A percentile compares a stretch with the other conserved stretches of the same genome.
These are phyloP conservation scores for Didymellaceae sp. DNA, from an alignment of 2,329 filamentous ascomycete species.

Conservation along the genomic window DNA sequence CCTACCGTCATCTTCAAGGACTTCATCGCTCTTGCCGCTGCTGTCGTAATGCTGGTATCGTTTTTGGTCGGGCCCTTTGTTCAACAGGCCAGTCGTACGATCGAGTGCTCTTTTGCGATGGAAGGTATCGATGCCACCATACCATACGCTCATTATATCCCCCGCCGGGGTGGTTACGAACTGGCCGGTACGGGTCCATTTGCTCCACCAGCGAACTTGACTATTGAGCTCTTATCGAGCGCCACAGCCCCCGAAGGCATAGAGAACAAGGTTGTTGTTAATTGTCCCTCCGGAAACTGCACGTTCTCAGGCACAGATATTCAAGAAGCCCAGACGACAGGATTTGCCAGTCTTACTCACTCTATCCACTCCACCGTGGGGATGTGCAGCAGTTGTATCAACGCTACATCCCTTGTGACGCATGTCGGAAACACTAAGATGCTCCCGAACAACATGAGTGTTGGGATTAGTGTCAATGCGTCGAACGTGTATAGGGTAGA, in stretches of 20 bases:
- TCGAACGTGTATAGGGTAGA: background rate
- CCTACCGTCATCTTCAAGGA: background rate
- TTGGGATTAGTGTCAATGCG: too few species aligned
- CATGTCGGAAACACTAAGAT: background rate
- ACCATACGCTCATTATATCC: background rate
- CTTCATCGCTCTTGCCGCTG: background rate
- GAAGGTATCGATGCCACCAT: background rate
- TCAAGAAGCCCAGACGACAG: background rate
- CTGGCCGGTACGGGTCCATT: too few species aligned
- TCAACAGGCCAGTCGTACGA: constrained; percentile 9
- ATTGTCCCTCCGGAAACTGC: constrained; percentile 1
- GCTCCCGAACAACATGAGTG: background rate
- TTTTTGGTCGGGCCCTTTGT: constrained; percentile 4
- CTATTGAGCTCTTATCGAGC: background rate
- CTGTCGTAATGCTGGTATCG: background rate
- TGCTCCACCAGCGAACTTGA: background rate
- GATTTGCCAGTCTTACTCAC: background rate
- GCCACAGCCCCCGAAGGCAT: background rate
- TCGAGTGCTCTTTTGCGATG: background rate
- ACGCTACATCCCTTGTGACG: background rate
- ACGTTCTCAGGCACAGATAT: background rate
- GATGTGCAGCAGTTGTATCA: background rate
- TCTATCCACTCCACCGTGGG: constrained; percentile 1
- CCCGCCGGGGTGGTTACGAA: background rate
- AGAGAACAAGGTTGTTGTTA: background rate